phyloP scores from a whole-genome alignment of 1,284 basidiomycete genomes.

The Malassezia nana region DNA sequence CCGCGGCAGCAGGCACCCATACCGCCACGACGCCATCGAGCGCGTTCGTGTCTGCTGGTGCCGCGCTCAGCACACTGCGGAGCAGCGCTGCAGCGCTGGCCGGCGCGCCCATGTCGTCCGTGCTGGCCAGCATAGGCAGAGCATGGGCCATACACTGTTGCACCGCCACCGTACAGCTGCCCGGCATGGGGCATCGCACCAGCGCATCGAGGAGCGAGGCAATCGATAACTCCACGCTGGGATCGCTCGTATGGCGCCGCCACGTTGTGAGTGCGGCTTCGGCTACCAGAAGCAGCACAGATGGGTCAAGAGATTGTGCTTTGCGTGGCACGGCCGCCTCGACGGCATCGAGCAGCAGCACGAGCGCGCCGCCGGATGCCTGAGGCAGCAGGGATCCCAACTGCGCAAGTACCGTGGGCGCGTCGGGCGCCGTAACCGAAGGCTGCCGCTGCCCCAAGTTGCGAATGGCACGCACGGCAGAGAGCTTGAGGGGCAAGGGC shows the following conservation, averaged over 20 bases:
- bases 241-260: conserved; percentile 55
- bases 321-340: conserved; percentile 60
- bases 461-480: conserved; percentile 58
- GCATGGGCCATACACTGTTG: conserved; percentile 56
- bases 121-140: conserved; percentile 18
- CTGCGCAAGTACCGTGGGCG: conserved; percentile 66
- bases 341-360: conserved; percentile 76
- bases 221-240: conserved; percentile 61
- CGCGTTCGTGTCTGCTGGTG: conserved; percentile 56
- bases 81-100: conserved; percentile 58
- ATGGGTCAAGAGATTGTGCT: conserved; percentile 2
- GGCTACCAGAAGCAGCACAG: conserved; percentile 24
- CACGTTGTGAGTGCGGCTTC: conserved; percentile 59
- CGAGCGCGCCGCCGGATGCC: conserved; percentile 75
- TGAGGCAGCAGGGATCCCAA: conserved; percentile 71
- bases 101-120: conserved; percentile 19
- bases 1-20: conserved; percentile 23
- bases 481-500: conserved; percentile 76
- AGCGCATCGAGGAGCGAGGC: conserved; percentile 67
- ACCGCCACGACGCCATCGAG: conserved; percentile 61
- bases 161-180: conserved; percentile 62
- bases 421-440: conserved; percentile 57
- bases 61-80: conserved; percentile 59
- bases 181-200: conserved; percentile 54
- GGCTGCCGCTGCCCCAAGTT: conserved; percentile 53